Conservation (phyloP, 1,284 basidiomycete species). For the Malassezia nana region DNA sequence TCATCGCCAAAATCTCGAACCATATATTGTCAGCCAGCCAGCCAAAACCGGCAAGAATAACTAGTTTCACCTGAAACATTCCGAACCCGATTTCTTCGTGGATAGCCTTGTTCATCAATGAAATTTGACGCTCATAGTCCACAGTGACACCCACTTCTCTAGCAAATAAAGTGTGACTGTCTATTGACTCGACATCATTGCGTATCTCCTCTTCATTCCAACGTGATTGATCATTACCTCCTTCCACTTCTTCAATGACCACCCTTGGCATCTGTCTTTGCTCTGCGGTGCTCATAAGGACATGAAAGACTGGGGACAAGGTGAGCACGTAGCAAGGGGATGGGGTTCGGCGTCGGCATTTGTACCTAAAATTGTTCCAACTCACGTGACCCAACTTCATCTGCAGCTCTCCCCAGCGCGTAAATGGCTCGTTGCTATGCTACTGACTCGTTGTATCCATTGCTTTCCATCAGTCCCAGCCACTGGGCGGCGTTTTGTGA, state of each 20-base stretch:
- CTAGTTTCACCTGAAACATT: slow-evolving; percentile 57
- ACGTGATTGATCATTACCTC: background rate
- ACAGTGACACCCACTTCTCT: slow-evolving; percentile 33
- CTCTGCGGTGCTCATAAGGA: background rate
- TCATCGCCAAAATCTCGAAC: slow-evolving; percentile 37
- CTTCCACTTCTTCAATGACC: background rate
- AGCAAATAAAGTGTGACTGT: slow-evolving; percentile 20
- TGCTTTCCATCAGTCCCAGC: background rate
- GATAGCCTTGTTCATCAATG: slow-evolving; percentile 33
- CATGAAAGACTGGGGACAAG: background rate
- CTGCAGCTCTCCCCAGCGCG: background rate
- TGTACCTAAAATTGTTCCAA: too few species aligned
- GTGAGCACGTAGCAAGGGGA: background rate
- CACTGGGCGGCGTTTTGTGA: background rate
- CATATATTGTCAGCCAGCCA: slow-evolving; percentile 52
- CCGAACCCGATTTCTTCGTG: slow-evolving; percentile 55
- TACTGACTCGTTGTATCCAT: background rate
- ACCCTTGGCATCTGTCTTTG: background rate
- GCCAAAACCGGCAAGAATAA: slow-evolving; percentile 55
- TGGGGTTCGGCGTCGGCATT: too few species aligned
- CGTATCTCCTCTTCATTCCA: slow-evolving; percentile 1
- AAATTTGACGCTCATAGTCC: slow-evolving; percentile 36
- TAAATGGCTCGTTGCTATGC: background rate
- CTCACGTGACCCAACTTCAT: background rate
- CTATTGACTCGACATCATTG: slow-evolving; percentile 8